These are phyloP conservation scores for Geosmithia putterillii DNA, from an alignment of 2,329 filamentous ascomycete species.

Conservation along the genomic window DNA sequence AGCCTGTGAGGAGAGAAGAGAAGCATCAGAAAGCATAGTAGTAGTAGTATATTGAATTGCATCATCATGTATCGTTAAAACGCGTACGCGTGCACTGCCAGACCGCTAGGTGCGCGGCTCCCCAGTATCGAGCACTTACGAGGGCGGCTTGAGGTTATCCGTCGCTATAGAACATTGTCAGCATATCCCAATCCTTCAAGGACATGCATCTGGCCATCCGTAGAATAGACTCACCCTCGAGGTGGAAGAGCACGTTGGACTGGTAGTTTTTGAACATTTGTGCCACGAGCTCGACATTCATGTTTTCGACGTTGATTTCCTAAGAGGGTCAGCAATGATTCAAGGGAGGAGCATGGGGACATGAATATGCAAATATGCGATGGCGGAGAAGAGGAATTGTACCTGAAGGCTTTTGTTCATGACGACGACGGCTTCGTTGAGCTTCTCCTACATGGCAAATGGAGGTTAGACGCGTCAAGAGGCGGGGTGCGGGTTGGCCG, in stretches of 20 bases:
- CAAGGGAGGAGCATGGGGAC: too few relatives aligned
- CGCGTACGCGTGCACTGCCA: too few relatives aligned
- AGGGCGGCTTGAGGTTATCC: conserved; percentile 69
- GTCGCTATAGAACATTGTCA: conserved; percentile 45
- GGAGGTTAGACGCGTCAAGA: background rate
- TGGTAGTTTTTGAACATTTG: conserved; percentile 99
- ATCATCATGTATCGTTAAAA: too few relatives aligned
- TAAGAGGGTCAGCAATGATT: conserved; percentile 20
- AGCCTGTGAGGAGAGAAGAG: too few relatives aligned
- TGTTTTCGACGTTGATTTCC: conserved; percentile 98
- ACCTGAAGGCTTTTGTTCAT: conserved; percentile 90
- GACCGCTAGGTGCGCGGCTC: too few relatives aligned
- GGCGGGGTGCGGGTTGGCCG: background rate
- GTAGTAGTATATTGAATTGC: too few relatives aligned
- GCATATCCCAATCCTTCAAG: background rate
- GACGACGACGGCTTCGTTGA: conserved; percentile 86
- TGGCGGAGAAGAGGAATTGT: background rate
- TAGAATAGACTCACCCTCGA: conserved; percentile 74
- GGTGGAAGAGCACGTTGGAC: conserved; percentile 91
- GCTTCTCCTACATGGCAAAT: conserved; percentile 59
- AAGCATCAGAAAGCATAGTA: too few relatives aligned
- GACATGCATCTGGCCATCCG: background rate
- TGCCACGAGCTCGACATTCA: conserved; percentile 95
- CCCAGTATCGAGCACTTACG: conserved; percentile 28
- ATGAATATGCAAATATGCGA: too few relatives aligned